Conservation (phyloP, 2,329 filamentous ascomycete species). For the Penicillium sp. region DNA sequence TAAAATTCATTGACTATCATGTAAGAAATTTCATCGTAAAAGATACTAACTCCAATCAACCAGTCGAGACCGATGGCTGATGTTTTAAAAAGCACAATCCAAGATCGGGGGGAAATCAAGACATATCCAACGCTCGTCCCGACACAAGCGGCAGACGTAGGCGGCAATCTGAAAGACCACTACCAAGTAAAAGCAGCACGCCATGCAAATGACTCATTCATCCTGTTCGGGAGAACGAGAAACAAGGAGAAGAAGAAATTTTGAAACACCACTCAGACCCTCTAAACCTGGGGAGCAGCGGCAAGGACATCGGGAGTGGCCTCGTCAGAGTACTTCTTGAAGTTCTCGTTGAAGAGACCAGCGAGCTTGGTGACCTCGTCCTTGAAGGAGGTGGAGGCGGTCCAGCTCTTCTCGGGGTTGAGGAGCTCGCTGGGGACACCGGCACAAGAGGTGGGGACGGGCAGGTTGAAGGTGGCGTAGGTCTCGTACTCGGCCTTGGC, state of each 20-base stretch:
- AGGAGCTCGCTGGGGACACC: conserved; percentile 88
- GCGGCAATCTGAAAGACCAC: conserved; percentile 15
- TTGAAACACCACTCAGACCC: conserved; percentile 16
- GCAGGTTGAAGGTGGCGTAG: conserved; percentile 95
- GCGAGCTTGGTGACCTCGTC: conserved; percentile 89
- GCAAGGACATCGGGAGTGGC: conserved; percentile 77
- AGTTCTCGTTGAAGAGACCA: conserved; percentile 91
- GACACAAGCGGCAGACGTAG: conserved; percentile 20
- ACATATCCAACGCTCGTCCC: conserved; percentile 22
- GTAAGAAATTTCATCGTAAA: conserved; percentile 10
- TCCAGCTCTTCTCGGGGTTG: conserved; percentile 94
- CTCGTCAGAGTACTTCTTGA: conserved; percentile 88
- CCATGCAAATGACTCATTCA: conserved; percentile 34
- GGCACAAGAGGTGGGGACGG: conserved; percentile 88
- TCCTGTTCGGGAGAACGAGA: conserved; percentile 23
- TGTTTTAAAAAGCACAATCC: conserved; percentile 10
- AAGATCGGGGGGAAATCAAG: conserved; percentile 17
- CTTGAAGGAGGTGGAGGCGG: conserved; percentile 77
- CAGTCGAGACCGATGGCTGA: conserved; percentile 15
- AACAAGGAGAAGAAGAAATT: conserved; percentile 25
- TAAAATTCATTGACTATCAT: conserved; percentile 22
- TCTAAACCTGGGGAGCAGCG: conserved; percentile 43
- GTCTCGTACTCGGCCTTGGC: conserved; percentile 90
- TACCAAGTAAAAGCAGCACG: conserved; percentile 29
- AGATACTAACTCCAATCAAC: conserved; percentile 17